These are phyloP conservation scores for Cadophora sp. DNA, from an alignment of 2,329 filamentous ascomycete genomes.

Conservation along the genomic window DNA sequence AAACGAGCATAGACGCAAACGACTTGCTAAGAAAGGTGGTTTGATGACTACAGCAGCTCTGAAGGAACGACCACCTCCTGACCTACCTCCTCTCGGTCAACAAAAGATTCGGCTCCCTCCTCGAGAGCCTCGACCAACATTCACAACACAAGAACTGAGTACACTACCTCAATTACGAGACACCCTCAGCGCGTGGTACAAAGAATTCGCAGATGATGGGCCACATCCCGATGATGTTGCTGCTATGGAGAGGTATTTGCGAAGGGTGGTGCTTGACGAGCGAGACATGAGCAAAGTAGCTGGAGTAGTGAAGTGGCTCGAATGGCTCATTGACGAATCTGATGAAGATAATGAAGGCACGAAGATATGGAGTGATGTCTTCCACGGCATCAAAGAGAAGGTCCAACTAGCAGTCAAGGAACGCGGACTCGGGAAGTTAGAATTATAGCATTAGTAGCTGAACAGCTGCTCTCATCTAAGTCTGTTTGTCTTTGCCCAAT, in stretches of 20 bases:
- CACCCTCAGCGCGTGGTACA: slow-evolving; percentile 79
- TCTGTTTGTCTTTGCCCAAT: not conserved
- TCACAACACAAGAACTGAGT: slow-evolving; percentile 64
- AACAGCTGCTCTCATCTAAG: slow-evolving; percentile 5
- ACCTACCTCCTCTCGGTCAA: slow-evolving; percentile 27
- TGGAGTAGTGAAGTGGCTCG: slow-evolving; percentile 72
- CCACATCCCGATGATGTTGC: slow-evolving; percentile 81
- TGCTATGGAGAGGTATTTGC: slow-evolving; percentile 76
- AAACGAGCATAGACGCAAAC: slow-evolving; percentile 70
- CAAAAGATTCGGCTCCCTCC: slow-evolving; percentile 55
- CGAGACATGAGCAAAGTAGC: slow-evolving; percentile 78
- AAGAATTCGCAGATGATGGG: slow-evolving; percentile 72
- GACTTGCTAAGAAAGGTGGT: slow-evolving; percentile 62
- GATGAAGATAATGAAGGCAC: slow-evolving; percentile 49
- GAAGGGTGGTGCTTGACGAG: slow-evolving; percentile 76
- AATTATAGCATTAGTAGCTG: slow-evolving; percentile 48
- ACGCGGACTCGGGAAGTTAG: slow-evolving; percentile 63
- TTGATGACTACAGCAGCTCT: slow-evolving; percentile 49
- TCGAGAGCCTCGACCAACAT: slow-evolving; percentile 60
- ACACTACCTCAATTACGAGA: slow-evolving; percentile 69
- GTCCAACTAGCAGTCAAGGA: slow-evolving; percentile 62
- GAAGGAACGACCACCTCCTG: slow-evolving; percentile 36
- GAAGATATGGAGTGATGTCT: slow-evolving; percentile 55
- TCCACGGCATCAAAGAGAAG: slow-evolving; percentile 53
- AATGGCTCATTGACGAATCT: slow-evolving; percentile 58